Base-by-base conservation (phyloP, 805 yeast species). In the Cyberlindnera mycetangii region DNA sequence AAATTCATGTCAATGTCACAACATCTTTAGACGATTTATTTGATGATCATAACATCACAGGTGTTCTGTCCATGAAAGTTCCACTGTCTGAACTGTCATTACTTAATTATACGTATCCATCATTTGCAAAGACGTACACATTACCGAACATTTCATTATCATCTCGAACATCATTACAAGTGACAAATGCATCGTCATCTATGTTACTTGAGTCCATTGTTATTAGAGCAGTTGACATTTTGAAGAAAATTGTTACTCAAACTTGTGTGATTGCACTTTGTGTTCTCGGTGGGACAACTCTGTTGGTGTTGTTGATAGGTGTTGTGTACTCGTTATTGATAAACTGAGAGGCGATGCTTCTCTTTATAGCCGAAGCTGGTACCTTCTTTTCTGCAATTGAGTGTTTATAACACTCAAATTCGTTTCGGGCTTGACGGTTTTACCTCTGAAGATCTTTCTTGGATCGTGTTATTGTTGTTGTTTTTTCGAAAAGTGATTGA, bases 241-340 rank as follows among this genome's bases (percentile, higher is more conserved):
- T 41, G 32, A 18, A 31, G 32, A 19, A 34, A 15, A 20, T 20
- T 27, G 34, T 30, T n/a, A 19, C 31, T 3, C 17, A 10, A 7
- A 38, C 43, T 12, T 36, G 44, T 11, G 11, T 30, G 15, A 19
- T 41, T 8, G 15, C 16, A 3, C 38, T 45, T 4, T 16, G 21
- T 16, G 39, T 28, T 4, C 27, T 42, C 22, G 47, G 50, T 9
- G 33, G 33, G 4, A 16, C 42, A 5, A 15, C 28, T 22, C 17
- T 42, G 19, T 5, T 32, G 2, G 31, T 44, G 7, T 21, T 46
- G 25, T 12, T 41, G 3, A 6, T 51, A n/a, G 54, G 54, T 2
- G 41, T 40, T 6, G 33, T 51, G 5, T 46, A 44, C 22, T 34
- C 54, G n/a, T 18, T 51, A 17, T 30, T 33, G 7, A 37, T 44